Evolutionary conservation across 129 eudicot species (phyloP).

Genomic region (Mikania micrantha): DNA sequence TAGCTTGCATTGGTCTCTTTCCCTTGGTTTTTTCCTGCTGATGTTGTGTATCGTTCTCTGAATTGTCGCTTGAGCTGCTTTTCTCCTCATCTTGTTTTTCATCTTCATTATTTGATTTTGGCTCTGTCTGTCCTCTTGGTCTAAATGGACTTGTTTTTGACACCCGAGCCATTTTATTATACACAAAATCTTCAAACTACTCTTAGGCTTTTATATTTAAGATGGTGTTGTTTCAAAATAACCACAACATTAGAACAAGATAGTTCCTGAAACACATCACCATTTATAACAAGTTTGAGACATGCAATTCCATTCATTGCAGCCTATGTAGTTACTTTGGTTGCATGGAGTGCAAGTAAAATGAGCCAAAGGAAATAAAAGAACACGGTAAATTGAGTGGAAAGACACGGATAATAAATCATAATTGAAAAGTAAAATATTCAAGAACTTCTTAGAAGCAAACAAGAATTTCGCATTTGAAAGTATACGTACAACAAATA

Average conservation of each 20-base stretch:
- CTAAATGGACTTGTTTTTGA: not conserved
- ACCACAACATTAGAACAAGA: slow-evolving; percentile 15
- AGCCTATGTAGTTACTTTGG: not conserved
- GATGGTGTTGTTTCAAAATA: not conserved
- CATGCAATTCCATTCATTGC: not conserved
- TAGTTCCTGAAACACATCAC: not conserved
- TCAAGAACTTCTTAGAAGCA: not conserved
- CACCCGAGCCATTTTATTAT: slow-evolving; percentile 5
- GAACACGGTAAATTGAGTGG: not conserved
- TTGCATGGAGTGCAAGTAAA: not conserved
- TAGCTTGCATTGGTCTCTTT: not conserved
- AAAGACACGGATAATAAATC: not conserved
- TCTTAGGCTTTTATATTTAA: not conserved
- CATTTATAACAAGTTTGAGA: not conserved
- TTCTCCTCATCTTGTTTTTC: slow-evolving; percentile 1
- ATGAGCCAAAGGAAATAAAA: not conserved
- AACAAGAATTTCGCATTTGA: not conserved
- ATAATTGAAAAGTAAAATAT: not conserved
- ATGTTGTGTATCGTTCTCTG: not conserved
- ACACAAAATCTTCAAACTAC: not conserved
- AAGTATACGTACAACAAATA: not conserved
- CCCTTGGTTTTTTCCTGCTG: not conserved
- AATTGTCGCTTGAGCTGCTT: not conserved
- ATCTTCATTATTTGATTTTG: not conserved
- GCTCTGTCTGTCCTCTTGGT: not conserved